phyloP scores from a whole-genome alignment of 768 basidiomycete genomes.

The Rhodotorula babjevae region DNA sequence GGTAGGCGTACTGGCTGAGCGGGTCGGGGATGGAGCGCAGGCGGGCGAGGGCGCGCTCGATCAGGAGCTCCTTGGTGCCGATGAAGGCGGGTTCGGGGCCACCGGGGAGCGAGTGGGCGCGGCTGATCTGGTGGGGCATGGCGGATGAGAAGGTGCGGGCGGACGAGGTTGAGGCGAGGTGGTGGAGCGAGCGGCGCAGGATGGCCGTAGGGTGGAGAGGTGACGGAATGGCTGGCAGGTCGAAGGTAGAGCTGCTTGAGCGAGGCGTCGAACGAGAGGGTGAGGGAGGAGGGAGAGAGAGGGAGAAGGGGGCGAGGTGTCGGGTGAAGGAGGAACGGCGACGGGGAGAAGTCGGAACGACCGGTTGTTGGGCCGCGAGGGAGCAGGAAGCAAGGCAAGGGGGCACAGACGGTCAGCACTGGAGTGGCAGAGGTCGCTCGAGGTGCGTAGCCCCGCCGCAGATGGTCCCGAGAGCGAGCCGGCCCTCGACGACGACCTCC shows the following conservation, averaged over 20 bases:
- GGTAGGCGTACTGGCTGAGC: conserved; percentile 79
- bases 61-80: conserved; percentile 31
- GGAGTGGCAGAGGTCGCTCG: too few relatives aligned
- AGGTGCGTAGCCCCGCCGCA: too few relatives aligned
- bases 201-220: not conserved
- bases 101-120: not conserved
- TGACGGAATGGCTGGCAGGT: not conserved
- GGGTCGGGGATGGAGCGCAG: conserved; percentile 21
- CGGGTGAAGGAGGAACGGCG: not conserved
- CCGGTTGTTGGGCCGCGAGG: not conserved
- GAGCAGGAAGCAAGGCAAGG: too few relatives aligned
- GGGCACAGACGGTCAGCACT: too few relatives aligned
- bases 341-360: not conserved
- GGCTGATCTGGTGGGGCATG: not conserved
- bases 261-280: not conserved
- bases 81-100: not conserved
- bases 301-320: not conserved
- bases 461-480: too few relatives aligned
- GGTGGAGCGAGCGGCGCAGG: not conserved
- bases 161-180: not conserved
- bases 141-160: not conserved
- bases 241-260: not conserved
- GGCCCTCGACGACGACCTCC: too few relatives aligned
- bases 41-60: conserved; percentile 38
- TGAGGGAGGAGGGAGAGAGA: not conserved